Evolutionary conservation across 2,329 filamentous ascomycete genomes (phyloP), one percentile per base, ranked within the genome.

Genomic region (Ploettnerulaceae sp.): DNA sequence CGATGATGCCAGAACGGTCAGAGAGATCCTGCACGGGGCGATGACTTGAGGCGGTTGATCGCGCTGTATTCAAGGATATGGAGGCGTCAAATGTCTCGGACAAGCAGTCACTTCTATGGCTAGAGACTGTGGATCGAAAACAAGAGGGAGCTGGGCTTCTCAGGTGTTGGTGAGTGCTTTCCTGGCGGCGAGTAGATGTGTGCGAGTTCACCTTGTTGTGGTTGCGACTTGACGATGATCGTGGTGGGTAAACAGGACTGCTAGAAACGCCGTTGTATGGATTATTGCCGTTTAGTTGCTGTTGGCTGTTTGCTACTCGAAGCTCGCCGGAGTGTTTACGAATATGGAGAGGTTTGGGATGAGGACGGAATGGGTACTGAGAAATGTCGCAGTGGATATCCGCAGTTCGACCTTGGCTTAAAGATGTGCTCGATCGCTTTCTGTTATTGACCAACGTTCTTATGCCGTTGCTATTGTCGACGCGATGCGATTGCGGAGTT

Each of bases 1-100:
- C 59, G 25, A 59, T 54, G 37, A 59, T 55, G 2, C 39, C 51
- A n/a, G 53, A 52, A 7, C 48, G 47, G 9, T 51, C 47, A 26
- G 53, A 45, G 7, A 49, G 17, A 17, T 49, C 44, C 14, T 20
- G 39, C 9, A 8, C 35, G 22, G 48, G 44, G 26, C n/a, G n/a
- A n/a, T 41, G 44, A 39, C 36, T 47, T 14, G 51, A 54, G 22
- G 41, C 31, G 9, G 49, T 50, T 21, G 52, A 54, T 17, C 14
- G 22, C 5, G 46, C 15, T 33, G 37, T 36, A 29, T 31, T 25
- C 15, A 42, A 20, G 4, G 46, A 44, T 11, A 20, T 25, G 22
- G 24, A 22, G 18, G 33, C 38, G 14, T 42, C 26, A 21, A 26
- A 44, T 9, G 41, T 37, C 21, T 48, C 42, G 7, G 49, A 47